phyloP scores from a whole-genome alignment of 345 rosid genomes.

The Euphorbia peplus region DNA sequence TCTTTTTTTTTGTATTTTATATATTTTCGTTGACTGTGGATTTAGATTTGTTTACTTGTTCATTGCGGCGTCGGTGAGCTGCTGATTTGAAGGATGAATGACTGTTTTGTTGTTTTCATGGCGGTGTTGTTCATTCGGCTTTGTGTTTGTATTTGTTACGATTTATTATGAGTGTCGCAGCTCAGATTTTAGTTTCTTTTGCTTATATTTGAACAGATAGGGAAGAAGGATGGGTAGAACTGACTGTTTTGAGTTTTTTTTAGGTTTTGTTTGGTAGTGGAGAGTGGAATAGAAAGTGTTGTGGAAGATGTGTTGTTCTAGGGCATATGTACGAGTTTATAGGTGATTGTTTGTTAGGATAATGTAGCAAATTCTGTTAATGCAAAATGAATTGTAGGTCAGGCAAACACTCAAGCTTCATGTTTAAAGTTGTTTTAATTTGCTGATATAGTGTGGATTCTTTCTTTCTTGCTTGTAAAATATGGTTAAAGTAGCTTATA shows the following conservation, averaged over 20 bases:
- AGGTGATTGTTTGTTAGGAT: background rate
- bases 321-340: background rate
- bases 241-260: background rate
- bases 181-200: background rate
- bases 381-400: background rate
- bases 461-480: no score
- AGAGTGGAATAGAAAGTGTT: background rate
- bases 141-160: no score
- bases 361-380: background rate
- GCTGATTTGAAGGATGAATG: background rate
- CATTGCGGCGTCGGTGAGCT: background rate
- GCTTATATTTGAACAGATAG: background rate
- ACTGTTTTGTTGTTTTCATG: background rate
- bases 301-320: background rate
- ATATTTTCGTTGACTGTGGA: background rate
- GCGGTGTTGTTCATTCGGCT: no score
- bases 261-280: background rate
- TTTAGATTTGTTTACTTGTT: background rate
- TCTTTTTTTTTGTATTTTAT: no score
- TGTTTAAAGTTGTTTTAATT: background rate
- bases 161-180: no score
- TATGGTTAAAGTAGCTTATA: no score
- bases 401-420: background rate
- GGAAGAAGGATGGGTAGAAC: background rate
- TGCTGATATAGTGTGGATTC: no score